phyloP scores from a whole-genome alignment of 2,329 filamentous ascomycete species.

The Furcasterigmium sp. region DNA sequence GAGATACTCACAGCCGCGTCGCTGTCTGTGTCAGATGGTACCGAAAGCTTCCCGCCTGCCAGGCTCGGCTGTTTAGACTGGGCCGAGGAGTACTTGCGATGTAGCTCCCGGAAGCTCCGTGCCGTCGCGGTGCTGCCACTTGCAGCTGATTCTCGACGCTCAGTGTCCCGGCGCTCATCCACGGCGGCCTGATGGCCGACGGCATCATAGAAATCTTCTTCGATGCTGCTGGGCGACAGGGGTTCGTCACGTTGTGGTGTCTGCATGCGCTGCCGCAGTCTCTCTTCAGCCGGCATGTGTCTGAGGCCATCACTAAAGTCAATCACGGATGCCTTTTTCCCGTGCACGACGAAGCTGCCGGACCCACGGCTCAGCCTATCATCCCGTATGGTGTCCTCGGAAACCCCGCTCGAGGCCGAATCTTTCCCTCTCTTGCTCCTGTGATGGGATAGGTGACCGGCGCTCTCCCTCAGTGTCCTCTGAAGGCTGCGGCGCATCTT shows the following conservation, averaged over 20 bases:
- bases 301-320: conserved; percentile 94
- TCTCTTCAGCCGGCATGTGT: conserved; percentile 68
- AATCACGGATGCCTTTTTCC: conserved; percentile 95
- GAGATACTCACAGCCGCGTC: conserved; percentile 56
- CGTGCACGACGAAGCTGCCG: conserved; percentile 92
- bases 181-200: conserved; percentile 36
- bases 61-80: conserved; percentile 36
- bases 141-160: conserved; percentile 55
- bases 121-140: conserved; percentile 64
- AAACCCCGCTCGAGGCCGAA: conserved; percentile 53
- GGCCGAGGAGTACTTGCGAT: conserved; percentile 53
- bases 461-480: conserved; percentile 80
- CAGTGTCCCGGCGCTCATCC: conserved; percentile 48
- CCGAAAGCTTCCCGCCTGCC: conserved; percentile 34
- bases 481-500: conserved; percentile 83
- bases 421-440: conserved; percentile 75
- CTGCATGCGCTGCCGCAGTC: conserved; percentile 58
- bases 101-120: conserved; percentile 58
- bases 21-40: conserved; percentile 54
- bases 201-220: conserved; percentile 43
- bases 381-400: conserved; percentile 47
- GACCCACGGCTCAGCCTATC: conserved; percentile 73
- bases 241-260: conserved; percentile 34
- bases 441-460: conserved; percentile 59
- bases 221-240: conserved; percentile 28